phyloP scores from a whole-genome alignment of 2,329 filamentous ascomycete species.

The Blastomyces parvus region DNA sequence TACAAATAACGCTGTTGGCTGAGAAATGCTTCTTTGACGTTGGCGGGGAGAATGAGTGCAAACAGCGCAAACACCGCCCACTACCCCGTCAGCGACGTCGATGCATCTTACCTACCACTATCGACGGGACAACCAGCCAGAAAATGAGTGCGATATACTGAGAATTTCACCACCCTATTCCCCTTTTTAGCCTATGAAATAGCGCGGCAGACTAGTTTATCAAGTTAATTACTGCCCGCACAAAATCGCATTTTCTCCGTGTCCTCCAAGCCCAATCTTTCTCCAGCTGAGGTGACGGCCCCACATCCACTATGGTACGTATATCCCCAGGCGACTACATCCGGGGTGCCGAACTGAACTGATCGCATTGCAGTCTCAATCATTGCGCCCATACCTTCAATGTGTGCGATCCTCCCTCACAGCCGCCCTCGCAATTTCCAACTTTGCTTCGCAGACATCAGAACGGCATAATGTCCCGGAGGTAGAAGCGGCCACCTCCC shows the following conservation, averaged over 20 bases:
- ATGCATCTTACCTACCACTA: slow-evolving; percentile 13
- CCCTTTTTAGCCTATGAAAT: not conserved
- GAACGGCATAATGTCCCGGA: slow-evolving; percentile 98
- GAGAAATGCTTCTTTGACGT: not conserved
- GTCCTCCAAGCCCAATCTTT: not conserved
- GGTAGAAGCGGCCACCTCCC: slow-evolving; percentile 84
- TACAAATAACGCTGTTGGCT: not conserved
- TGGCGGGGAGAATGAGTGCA: slow-evolving; percentile 19
- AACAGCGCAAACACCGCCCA: slow-evolving; percentile 25
- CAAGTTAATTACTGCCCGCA: not conserved
- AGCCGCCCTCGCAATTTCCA: slow-evolving; percentile 82
- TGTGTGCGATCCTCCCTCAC: slow-evolving; percentile 92
- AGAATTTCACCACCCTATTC: not conserved
- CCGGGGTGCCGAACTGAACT: slow-evolving; percentile 11
- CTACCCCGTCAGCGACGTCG: slow-evolving; percentile 10
- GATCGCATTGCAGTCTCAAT: slow-evolving; percentile 63
- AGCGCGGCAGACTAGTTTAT: not conserved
- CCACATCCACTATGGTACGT: slow-evolving; percentile 16
- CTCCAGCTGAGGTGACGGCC: not conserved
- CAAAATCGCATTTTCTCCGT: not conserved
- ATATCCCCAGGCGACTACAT: not conserved
- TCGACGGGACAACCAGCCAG: slow-evolving; percentile 8
- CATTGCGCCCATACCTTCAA: slow-evolving; percentile 89
- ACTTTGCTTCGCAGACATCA: slow-evolving; percentile 94
- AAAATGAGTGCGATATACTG: not conserved